Evolutionary conservation across 2,329 filamentous ascomycete species (phyloP), one percentile per base, ranked within the genome.

Genomic region (Aureobasidium pullulans): DNA sequence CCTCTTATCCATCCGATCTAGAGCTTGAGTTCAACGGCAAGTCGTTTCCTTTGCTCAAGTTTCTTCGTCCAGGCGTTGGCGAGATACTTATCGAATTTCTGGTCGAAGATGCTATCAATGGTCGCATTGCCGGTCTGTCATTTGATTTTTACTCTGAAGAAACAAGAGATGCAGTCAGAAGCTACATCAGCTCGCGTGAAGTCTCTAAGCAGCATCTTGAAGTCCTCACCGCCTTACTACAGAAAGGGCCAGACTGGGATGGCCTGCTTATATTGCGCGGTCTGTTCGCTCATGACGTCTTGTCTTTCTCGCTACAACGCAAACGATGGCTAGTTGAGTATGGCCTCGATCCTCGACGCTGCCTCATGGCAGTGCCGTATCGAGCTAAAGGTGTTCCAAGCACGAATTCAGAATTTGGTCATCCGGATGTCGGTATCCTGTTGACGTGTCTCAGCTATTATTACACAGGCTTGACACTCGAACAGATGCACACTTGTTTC

Each of bases 391-490:
- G 86, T 2, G 75, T 79, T 0, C 86, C 87, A 0, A 80, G 79
- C 0, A 79, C 82, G 0, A 77, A 82, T 6, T 81, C 85, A 0
- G 86, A 90, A 64, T 90, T 81, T 66, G 83, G 84, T 0, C 86
- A 90, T 63, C 84, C 86, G 0, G 81, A 90, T 64, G 84, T 87
- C 0, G 77, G 82, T 0, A 85, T 90, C 2, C 36, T 84, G 0
- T 73, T 90, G 1, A 90, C 86, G 0, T 84, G 81, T 11, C 71
- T 91, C 0, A 78, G 81, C 0, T 89, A 87, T 64, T 90, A 90
- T 64, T 86, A 89, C 52, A 69, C 75, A 1, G 85, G 85, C 0
- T 68, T 88, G 0, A 76, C 58, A 1, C 61, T 75, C 2, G 46
- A 65, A 0, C 83, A 87, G 53, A 71, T 85, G 0, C 53, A 60